A percentile compares a stretch with the other conserved stretches of the same genome.
Evolutionary conservation across 2,329 filamentous ascomycete species (phyloP).

Genomic region (Sclerotinia trifoliorum): DNA sequence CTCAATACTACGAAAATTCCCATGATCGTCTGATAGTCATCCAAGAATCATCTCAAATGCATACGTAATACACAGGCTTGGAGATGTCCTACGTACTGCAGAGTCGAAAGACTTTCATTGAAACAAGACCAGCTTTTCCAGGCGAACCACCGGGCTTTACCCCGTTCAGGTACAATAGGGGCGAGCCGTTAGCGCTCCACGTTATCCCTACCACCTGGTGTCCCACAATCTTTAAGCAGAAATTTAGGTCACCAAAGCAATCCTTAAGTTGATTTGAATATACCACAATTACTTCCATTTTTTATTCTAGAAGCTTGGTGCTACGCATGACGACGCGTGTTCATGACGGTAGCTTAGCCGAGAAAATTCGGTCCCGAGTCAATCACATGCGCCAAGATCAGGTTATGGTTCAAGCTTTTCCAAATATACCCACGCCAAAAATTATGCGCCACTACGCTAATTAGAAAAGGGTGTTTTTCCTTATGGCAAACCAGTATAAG

Average conservation of each 20-base stretch:
- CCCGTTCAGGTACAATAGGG: neutral
- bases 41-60: neutral
- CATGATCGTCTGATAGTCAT: neutral
- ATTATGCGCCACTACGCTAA: too few relatives aligned
- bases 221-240: neutral
- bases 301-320: neutral
- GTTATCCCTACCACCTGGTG: neutral
- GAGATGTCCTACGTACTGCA: too few relatives aligned
- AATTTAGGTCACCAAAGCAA: neutral
- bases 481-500: neutral
- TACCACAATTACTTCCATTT: neutral
- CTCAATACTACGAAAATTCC: neutral
- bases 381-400: neutral
- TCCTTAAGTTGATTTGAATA: neutral
- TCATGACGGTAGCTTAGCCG: neutral
- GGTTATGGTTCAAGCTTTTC: neutral
- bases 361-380: slow-evolving; percentile 1
- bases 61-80: neutral
- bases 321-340: neutral
- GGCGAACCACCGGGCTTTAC: neutral
- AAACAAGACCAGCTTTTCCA: neutral
- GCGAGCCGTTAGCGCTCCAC: neutral
- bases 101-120: neutral
- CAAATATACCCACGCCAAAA: neutral
- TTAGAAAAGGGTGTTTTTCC: neutral